Percentiles rank a stretch among this genome's conserved stretches.
Evolutionary conservation across 257 asterid genomes (phyloP).

Genomic region (Lycium barbarum): DNA sequence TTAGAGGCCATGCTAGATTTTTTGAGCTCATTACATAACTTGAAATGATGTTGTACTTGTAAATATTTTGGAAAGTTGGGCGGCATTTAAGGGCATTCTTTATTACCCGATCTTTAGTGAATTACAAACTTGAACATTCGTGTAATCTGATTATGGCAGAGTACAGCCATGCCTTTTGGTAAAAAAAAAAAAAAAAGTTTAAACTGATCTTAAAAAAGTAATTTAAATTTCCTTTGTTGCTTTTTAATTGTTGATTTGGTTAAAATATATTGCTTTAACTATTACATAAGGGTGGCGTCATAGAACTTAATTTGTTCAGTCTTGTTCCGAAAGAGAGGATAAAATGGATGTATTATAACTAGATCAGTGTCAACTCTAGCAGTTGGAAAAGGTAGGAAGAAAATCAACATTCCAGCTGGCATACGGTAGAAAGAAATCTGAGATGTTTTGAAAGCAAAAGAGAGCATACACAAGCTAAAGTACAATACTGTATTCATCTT

Average conservation of each 20-base stretch:
- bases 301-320: no score
- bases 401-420: background rate
- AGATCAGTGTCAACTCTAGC: background rate
- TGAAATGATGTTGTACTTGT: background rate
- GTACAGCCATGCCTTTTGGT: background rate
- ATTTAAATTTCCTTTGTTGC: no score
- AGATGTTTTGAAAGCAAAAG: background rate
- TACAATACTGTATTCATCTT: no score
- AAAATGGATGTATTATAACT: no score
- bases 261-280: background rate
- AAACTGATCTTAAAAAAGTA: no score
- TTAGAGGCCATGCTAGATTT: background rate
- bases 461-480: background rate
- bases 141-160: background rate
- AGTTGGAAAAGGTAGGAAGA: background rate
- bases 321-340: no score
- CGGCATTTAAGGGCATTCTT: background rate
- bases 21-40: background rate
- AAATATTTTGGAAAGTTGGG: background rate
- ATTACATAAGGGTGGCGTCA: background rate
- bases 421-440: background rate
- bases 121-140: background rate
- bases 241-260: background rate
- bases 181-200: no score
- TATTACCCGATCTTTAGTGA: background rate